phyloP scores from a whole-genome alignment of 139 green algal genomes.

The Picochlorum sp. region DNA sequence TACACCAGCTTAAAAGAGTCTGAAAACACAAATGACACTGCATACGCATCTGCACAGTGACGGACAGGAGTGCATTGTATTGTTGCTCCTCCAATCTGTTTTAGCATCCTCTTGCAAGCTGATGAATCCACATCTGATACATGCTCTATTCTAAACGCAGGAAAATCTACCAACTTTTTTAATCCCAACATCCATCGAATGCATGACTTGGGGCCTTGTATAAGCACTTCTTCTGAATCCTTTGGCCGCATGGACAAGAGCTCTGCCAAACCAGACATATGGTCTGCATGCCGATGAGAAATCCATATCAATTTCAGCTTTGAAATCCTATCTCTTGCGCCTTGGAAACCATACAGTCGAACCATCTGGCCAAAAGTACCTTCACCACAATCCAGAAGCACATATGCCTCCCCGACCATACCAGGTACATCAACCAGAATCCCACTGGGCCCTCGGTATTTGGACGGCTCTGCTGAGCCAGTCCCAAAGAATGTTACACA shows the following conservation, averaged over 20 bases:
- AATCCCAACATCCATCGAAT: constrained; percentile 40
- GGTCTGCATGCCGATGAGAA: constrained; percentile 69
- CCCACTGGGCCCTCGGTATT: constrained; percentile 57
- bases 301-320: constrained; percentile 61
- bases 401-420: constrained; percentile 4
- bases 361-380: constrained; percentile 46
- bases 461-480: constrained; percentile 71
- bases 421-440: constrained; percentile 34
- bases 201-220: constrained; percentile 43
- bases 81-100: constrained; percentile 7
- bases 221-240: constrained; percentile 24
- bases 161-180: constrained; percentile 18
- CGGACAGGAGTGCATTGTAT: constrained; percentile 17
- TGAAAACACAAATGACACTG: constrained; percentile 38
- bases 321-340: constrained; percentile 11
- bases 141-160: background rate
- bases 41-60: constrained; percentile 69
- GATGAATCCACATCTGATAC: constrained; percentile 12
- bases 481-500: constrained; percentile 72
- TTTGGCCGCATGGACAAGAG: constrained; percentile 33
- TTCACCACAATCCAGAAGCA: constrained; percentile 77
- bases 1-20: constrained; percentile 72
- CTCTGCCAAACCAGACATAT: constrained; percentile 32
- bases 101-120: background rate
- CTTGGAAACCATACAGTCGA: constrained; percentile 4